A percentile compares a stretch with the other conserved stretches of the same genome.
Evolutionary conservation across 805 yeast species (phyloP).

Genomic region (Komagataella pseudopastoris): DNA sequence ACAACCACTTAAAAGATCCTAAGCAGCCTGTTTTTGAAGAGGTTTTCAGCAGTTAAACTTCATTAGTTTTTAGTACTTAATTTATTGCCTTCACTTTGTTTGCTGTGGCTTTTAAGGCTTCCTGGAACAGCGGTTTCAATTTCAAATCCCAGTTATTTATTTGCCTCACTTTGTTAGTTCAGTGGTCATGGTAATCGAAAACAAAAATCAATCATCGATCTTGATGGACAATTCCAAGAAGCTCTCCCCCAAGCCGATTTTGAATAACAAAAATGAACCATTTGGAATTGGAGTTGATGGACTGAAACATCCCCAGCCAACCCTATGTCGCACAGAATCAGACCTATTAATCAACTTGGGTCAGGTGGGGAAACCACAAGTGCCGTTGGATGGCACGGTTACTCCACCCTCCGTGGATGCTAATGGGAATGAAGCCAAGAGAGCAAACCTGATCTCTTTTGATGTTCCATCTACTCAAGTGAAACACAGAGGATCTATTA

Average conservation of each 20-base stretch:
- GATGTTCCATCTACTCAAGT: constrained; percentile 28
- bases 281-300: neutral
- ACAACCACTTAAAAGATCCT: neutral
- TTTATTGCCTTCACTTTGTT: neutral
- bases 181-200: neutral
- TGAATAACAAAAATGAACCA: neutral
- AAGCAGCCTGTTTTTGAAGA: neutral
- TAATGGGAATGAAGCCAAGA: constrained; percentile 5
- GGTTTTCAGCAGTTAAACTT: neutral
- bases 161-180: neutral
- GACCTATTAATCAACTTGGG: neutral
- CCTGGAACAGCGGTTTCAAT: neutral
- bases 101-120: neutral
- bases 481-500: constrained; percentile 45
- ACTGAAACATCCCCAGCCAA: neutral
- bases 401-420: neutral
- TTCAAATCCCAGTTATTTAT: neutral
- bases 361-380: neutral
- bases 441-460: constrained; percentile 24
- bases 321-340: neutral
- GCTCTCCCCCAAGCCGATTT: neutral
- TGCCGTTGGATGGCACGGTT: neutral
- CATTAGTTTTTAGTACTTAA: neutral
- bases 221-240: neutral
- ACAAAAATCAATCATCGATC: neutral